Conservation (phyloP, 441 rosid genomes). For the Geranium incanum region DNA sequence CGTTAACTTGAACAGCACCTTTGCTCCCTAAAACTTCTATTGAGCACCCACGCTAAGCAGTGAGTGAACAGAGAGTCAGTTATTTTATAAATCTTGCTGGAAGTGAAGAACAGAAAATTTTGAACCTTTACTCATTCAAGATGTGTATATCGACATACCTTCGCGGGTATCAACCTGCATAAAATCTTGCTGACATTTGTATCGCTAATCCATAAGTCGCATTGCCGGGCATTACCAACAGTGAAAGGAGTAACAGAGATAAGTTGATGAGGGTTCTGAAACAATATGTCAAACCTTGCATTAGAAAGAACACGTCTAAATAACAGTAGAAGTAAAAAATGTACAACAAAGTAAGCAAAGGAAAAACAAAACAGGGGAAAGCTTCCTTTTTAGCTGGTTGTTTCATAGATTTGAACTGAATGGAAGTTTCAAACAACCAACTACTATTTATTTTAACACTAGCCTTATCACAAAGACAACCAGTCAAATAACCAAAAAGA, state of each 20-base stretch:
- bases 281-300: conserved; percentile 18
- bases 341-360: neutral
- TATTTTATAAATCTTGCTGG: neutral
- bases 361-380: neutral
- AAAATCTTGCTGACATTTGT: conserved; percentile 43
- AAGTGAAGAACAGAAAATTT: neutral
- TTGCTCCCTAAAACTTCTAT: conserved; percentile 76
- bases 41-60: conserved; percentile 52
- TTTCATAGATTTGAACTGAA: neutral
- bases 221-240: conserved; percentile 66
- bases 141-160: conserved; percentile 40
- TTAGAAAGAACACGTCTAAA: conserved; percentile 17
- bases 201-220: conserved; percentile 73
- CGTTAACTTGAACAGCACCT: conserved; percentile 83
- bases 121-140: neutral
- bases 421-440: neutral
- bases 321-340: neutral
- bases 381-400: neutral
- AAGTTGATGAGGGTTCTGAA: conserved; percentile 69
- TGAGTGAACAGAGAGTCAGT: conserved; percentile 4
- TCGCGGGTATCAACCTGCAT: conserved; percentile 69
- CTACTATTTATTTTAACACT: neutral
- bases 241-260: conserved; percentile 54
- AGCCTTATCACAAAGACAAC: conserved; percentile 19
- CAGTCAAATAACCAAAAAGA: conserved; percentile 11